Evolutionary conservation across 257 asterid genomes (phyloP), one percentile per base, ranked within the genome.

Genomic region (Cruciata laevipes): DNA sequence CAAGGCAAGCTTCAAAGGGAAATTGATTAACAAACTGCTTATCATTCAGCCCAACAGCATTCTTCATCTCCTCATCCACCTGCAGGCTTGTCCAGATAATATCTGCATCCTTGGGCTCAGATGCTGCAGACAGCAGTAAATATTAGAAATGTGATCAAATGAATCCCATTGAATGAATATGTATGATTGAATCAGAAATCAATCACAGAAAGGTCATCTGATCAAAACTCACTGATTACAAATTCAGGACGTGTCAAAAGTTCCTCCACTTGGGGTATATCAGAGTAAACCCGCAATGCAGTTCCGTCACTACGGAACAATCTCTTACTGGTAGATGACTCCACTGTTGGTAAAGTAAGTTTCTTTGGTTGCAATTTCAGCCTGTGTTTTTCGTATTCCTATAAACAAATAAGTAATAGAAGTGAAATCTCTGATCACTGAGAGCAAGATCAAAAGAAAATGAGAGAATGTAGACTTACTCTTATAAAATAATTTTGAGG

Each of bases 1-100:
- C 97, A 68, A 94, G 76, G 80, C 95, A 90, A 69, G 99, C 97
- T 83, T 90, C 97, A 66, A 83, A 90, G 52, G 99, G 99, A 79
- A 94, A 90, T 81, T 94, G 99, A 82, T 94, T 90, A 30, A 82
- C 73, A 79, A 76, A 84, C 66, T 90, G 99, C 75, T 79, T 84
- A 68, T 90, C 95, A 81, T 72, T 85, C 77, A 93, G 79, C 69
- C 96, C 99, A 27, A 76, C 81, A 32, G 84, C 86, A 72, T 77
- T 85, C 85, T 83, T 94, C 89, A 82, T 74, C 82, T 88, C 99
- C 65, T 90, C 95, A 69, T 90, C 99, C 73, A 94, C 83, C 82
- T 90, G 99, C 78, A 68, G 70, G 69, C 90, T 53, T 59, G 96
- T 87, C 99, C 99, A 94, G 76, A 94, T 73, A 69, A 94, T 94